Base-by-base conservation (phyloP, 164 flowering plant genomes). In the Sedum album region DNA sequence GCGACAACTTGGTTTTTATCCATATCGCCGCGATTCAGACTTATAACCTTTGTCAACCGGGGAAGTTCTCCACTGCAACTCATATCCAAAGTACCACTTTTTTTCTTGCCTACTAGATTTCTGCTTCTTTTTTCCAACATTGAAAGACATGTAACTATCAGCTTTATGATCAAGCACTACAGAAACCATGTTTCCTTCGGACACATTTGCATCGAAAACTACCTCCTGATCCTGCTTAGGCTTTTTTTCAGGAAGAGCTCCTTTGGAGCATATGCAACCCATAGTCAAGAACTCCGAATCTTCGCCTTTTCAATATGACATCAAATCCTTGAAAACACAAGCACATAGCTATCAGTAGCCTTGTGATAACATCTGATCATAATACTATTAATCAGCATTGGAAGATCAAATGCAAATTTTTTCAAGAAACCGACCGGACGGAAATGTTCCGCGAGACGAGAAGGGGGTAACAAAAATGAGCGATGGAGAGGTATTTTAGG, bases 231-330 rank as follows among this genome's bases (percentile, higher is more conserved):
- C 2, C 7, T 49, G 21, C 55, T 49, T 49, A n/a, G 25, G 5
- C 55, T 11, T 11, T 5, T n/a, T 8, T 18, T 18, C 23, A 3
- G 7, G 23, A 49, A 18, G 6, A 49, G 23, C 21, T n/a, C 26
- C 57, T 26, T 51, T 51, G 57, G 57, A 51, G 57, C 57, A 51
- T n/a, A 21, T 51, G 57, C 55, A 49, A 49, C 55, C 55, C 55
- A 49, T 49, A 23, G 55, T 49, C 26, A n/a, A 51, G 8, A n/a
- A 51, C 57, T 23, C 21, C 25, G 13, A 21, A n/a, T 51, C 57
- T 11, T 21, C 23, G 8, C 25, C 28, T n/a, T 10, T 51, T 51
- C 57, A 18, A 23, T 51, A n/a, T 51, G 26, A n/a, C 57, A 21
- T 51, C 11, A 21, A 51, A 21, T 51, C 26, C 10, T 51, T 23